phyloP scores from a whole-genome alignment of 1,284 basidiomycete genomes.

The Ganoderma resinaceum region DNA sequence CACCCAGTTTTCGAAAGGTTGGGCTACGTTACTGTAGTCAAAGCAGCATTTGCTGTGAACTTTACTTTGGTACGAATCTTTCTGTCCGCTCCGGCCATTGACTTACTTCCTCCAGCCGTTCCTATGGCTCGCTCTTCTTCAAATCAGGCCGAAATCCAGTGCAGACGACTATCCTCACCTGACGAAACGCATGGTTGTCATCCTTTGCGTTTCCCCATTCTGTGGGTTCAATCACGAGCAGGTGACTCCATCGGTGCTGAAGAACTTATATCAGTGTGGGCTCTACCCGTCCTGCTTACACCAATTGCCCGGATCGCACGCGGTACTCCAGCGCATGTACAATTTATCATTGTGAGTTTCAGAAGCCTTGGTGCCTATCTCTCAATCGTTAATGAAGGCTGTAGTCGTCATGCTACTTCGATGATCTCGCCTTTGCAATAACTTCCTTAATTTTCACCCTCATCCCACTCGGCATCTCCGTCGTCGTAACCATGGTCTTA shows the following conservation, averaged over 20 bases:
- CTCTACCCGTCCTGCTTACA: conserved; percentile 33
- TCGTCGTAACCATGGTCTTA: conserved; percentile 27
- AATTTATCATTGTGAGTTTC: conserved; percentile 22
- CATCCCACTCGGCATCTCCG: conserved; percentile 32
- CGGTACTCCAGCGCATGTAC: conserved; percentile 5
- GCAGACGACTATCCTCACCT: conserved; percentile 30
- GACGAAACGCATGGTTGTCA: conserved; percentile 24
- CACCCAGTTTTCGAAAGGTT: conserved; percentile 20
- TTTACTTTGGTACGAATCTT: conserved; percentile 35
- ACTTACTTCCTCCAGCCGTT: conserved; percentile 28
- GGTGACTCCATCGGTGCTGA: background rate
- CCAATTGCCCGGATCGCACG: conserved; percentile 25
- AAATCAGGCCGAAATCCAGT: conserved; percentile 27
- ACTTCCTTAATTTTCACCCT: conserved; percentile 33
- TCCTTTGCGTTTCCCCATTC: conserved; percentile 34
- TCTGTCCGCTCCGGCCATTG: background rate
- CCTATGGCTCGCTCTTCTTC: conserved; percentile 29
- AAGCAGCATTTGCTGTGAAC: conserved; percentile 38
- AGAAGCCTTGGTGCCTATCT: background rate
- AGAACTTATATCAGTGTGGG: conserved; percentile 32
- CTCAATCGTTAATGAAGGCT: background rate
- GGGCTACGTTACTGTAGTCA: conserved; percentile 36
- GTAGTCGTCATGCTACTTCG: conserved; percentile 34
- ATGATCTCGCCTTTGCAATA: conserved; percentile 28
- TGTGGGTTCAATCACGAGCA: conserved; percentile 17